Conservation (phyloP, 495 filamentous ascomycete species). For the Elasticomyces elasticus region DNA sequence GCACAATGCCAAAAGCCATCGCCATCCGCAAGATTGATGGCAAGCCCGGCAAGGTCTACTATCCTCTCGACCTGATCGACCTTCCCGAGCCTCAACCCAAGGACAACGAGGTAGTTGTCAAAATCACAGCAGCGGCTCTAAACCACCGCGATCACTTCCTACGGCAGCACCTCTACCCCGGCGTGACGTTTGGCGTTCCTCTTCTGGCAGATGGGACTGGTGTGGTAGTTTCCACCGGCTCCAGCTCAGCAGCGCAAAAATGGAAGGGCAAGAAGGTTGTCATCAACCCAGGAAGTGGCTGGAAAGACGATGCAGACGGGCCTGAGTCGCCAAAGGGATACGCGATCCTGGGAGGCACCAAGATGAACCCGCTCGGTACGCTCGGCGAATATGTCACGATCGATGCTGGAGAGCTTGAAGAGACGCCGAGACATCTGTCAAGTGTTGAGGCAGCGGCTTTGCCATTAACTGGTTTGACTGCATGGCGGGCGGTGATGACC, state of each 20-base stretch:
- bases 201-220: slow-evolving; percentile 74
- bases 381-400: slow-evolving; percentile 62
- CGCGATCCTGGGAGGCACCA: slow-evolving; percentile 63
- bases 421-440: slow-evolving; percentile 59
- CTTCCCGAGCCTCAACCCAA: slow-evolving; percentile 43
- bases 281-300: slow-evolving; percentile 63
- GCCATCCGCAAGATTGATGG: slow-evolving; percentile 52
- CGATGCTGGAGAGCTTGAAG: slow-evolving; percentile 60
- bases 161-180: slow-evolving; percentile 82
- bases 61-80: slow-evolving; percentile 40
- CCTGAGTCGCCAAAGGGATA: slow-evolving; percentile 58
- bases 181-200: slow-evolving; percentile 62
- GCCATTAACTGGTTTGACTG: slow-evolving; percentile 76
- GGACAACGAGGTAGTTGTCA: slow-evolving; percentile 55
- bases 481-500: slow-evolving; percentile 67
- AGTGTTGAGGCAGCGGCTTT: slow-evolving; percentile 68
- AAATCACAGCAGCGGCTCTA: slow-evolving; percentile 63
- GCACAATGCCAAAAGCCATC: slow-evolving; percentile 47
- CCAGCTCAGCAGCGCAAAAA: slow-evolving; percentile 36
- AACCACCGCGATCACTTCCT: slow-evolving; percentile 93
- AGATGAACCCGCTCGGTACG: slow-evolving; percentile 52
- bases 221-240: slow-evolving; percentile 53
- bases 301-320: slow-evolving; percentile 57
- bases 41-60: slow-evolving; percentile 82
- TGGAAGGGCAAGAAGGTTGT: slow-evolving; percentile 62